Percentiles rank a stretch among this genome's conserved stretches.
These are phyloP conservation scores for Trypanosoma vivax DNA, from an alignment of 208 protist genomes.

Conservation along the genomic window DNA sequence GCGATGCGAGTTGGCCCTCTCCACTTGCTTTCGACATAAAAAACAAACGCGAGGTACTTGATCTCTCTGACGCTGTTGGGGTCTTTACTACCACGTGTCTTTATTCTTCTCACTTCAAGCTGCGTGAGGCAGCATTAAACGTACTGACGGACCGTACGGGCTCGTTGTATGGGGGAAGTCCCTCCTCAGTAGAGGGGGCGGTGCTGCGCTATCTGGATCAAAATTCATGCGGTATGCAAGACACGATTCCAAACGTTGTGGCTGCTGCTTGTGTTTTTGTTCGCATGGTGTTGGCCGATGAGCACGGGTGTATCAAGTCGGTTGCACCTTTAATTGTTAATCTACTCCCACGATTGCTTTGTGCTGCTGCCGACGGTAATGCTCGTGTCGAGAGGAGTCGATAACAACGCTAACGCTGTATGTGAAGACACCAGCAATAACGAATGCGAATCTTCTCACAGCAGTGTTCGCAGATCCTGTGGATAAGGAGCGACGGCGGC, in stretches of 20 bases:
- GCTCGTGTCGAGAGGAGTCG: constrained; percentile 70
- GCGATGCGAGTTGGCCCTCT: constrained; percentile 10
- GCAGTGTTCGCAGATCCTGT: constrained; percentile 59
- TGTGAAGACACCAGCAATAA: constrained; percentile 31
- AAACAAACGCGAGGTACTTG: constrained; percentile 9
- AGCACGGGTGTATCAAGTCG: constrained; percentile 25
- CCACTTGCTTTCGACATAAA: constrained; percentile 23
- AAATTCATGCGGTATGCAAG: constrained; percentile 73
- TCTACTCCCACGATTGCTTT: constrained; percentile 69
- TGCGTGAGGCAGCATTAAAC: constrained; percentile 68
- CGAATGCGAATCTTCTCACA: constrained; percentile 27
- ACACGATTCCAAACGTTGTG: constrained; percentile 73
- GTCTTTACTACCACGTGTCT: constrained; percentile 62
- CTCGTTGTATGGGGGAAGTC: constrained; percentile 10
- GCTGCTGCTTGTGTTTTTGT: constrained; percentile 64
- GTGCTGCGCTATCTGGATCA: constrained; percentile 75
- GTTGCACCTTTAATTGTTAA: constrained; percentile 39
- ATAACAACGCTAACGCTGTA: constrained; percentile 49
- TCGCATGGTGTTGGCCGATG: constrained; percentile 44
- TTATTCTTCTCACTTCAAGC: constrained; percentile 58
- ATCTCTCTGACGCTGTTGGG: constrained; percentile 36
- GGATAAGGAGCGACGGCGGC: constrained; percentile 61
- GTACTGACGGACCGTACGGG: constrained; percentile 36
- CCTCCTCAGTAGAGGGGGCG: constrained; percentile 34
- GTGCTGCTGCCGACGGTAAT: constrained; percentile 60